Percentiles rank a stretch among this genome's conserved stretches.
Evolutionary conservation across 2,329 filamentous ascomycete genomes (phyloP).

Genomic region (Penicillium sp.): DNA sequence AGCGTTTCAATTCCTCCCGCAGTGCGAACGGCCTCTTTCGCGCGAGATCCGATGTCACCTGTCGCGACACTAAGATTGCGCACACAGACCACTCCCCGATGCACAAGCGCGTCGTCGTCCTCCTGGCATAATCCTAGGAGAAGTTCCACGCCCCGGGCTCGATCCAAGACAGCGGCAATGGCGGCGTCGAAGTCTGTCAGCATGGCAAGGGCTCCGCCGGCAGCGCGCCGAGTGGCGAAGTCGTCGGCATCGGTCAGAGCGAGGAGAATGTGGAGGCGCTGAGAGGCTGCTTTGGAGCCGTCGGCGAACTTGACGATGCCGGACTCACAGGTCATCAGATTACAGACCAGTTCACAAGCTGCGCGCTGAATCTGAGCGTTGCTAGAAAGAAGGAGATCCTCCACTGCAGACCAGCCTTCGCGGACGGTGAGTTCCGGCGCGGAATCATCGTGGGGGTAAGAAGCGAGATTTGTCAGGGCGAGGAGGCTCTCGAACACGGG

Average conservation of each 20-base stretch:
- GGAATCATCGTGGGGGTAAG: constrained; percentile 47
- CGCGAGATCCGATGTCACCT: constrained; percentile 65
- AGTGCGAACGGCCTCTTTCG: constrained; percentile 61
- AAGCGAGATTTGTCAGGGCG: constrained; percentile 91
- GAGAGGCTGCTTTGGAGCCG: constrained; percentile 65
- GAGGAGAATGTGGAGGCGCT: constrained; percentile 79
- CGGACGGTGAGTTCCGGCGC: constrained; percentile 72
- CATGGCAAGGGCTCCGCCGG: constrained; percentile 84
- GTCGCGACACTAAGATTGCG: constrained; percentile 68
- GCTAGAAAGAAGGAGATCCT: constrained; percentile 77
- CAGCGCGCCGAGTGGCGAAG: constrained; percentile 73
- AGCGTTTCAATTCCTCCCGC: constrained; percentile 68
- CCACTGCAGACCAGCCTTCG: constrained; percentile 71
- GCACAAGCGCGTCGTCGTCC: constrained; percentile 54
- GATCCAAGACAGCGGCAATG: constrained; percentile 68
- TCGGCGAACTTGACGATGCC: constrained; percentile 52
- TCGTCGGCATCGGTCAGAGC: constrained; percentile 88
- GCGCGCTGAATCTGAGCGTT: constrained; percentile 79
- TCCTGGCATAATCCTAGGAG: constrained; percentile 80
- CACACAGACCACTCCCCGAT: constrained; percentile 74
- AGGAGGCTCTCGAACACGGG: constrained; percentile 89
- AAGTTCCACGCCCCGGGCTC: constrained; percentile 72
- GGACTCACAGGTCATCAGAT: constrained; percentile 60
- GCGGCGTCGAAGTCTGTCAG: constrained; percentile 77
- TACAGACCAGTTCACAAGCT: constrained; percentile 86